Evolutionary conservation across 768 basidiomycete species (phyloP), one percentile per base, ranked within the genome.

Genomic region (Boletus speciosus): DNA sequence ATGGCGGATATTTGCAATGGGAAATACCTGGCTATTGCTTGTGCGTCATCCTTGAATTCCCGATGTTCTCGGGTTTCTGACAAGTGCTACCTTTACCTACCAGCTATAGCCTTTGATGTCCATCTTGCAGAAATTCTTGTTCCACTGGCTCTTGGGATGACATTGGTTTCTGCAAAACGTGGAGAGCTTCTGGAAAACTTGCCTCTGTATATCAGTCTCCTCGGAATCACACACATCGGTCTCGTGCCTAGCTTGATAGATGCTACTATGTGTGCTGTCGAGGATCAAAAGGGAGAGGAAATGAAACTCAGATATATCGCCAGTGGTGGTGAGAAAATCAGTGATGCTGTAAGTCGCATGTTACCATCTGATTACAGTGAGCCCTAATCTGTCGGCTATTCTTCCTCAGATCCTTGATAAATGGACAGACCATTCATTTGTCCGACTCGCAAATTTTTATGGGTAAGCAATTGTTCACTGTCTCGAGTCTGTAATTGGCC

Each of bases 191-290:
- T 78, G 23, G 75, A 77, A 58, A 67, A 80, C 29, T 67, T 81
- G 15, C 71, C 77, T 40, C 64, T 73, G 42, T 72, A 78, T 19
- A 71, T 75, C 14, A 60, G 58, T 23, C 66, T 73, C 51, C 73
- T 79, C 49, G 71, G 67, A 5, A 68, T 81, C 25, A 80, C 80
- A 3, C 79, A 81, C 58, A 61, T 81, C 39, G 78, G 78, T 7
- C 76, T 80, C 37, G 80, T 81, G 16, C 79, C 79, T 6, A 79
- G 79, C 60, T 61, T 81, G 56, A 78, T 81, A 44, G 80, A 81
- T 57, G 80, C 78, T 4, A 78, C 76, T 11, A 64, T 81, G 62
- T 58, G 59, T 46, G 49, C 65, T n/a, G 52, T 62, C 11, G 60
- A 71, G 41, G 62, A 60, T 23, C 70, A 68, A 44, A 70, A 68